phyloP scores from a whole-genome alignment of 495 filamentous ascomycete genomes.

The Neurospora cerealis region DNA sequence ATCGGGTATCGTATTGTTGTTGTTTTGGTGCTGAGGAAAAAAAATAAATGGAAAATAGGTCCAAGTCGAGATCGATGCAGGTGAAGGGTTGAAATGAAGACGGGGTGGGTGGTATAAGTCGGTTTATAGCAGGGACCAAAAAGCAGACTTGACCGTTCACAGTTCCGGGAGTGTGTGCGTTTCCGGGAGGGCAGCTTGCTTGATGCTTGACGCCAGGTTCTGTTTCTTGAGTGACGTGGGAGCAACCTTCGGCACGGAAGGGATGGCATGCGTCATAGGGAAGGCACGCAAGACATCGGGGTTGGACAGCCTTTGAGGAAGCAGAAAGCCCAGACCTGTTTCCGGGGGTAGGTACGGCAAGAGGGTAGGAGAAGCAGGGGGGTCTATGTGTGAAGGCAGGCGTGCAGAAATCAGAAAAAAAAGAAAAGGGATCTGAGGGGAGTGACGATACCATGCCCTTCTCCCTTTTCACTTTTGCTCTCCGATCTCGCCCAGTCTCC shows the following conservation, averaged over 20 bases:
- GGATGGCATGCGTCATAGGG: slow-evolving; percentile 14
- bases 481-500: not conserved
- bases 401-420: not conserved
- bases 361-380: not conserved
- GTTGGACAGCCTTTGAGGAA: not conserved
- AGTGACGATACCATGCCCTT: not conserved
- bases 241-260: not conserved
- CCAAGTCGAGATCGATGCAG: not conserved
- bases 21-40: not conserved
- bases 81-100: not conserved
- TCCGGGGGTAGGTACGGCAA: not conserved
- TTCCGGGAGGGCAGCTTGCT: not conserved
- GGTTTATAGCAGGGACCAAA: slow-evolving; percentile 5
- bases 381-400: not conserved
- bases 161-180: not conserved
- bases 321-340: not conserved
- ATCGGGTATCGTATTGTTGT: not conserved
- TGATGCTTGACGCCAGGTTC: not conserved
- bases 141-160: not conserved
- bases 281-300: slow-evolving; percentile 2
- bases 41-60: not conserved
- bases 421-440: not conserved
- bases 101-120: not conserved
- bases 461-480: not conserved
- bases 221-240: slow-evolving; percentile 1